Evolutionary conservation across 306 rosid species (phyloP), one percentile per base, ranked within the genome.

Genomic region (Quercus rubra): DNA sequence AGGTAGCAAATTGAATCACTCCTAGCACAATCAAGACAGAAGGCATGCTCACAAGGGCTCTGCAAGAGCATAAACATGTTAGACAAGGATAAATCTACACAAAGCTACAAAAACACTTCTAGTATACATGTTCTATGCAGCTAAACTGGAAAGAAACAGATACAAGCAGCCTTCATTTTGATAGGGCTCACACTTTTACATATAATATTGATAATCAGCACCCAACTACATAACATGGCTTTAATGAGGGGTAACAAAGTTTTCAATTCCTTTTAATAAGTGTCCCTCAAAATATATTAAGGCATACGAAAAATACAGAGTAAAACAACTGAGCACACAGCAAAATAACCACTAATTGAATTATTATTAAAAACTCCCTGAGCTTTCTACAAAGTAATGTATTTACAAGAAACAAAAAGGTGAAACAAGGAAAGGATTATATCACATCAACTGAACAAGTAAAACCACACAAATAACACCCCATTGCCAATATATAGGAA

Each of bases 31-130:
- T 96, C 98, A 51, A 96, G 88, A 77, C 99, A 96, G 86, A 90
- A 96, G 68, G 94, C 96, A 82, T 96, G 99, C 78, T 96, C 99
- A 77, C 99, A 96, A 74, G 99, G 98, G 83, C 92, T 91, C 99
- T 96, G 94, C 94, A 91, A 89, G 78, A 80, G 56, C 72, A 77
- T 31, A 79, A 83, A 38, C 77, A 15, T 18, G 54, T 85, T 54
- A 85, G 70, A 74, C 41, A 33, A 69, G 49, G 38, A 81, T 4
- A 75, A 71, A 21, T 71, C 30, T 68, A 72, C 75, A 71, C 52
- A 41, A 56, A 76, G 68, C 55, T 59, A 74, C 58, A 21, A 13
- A 81, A 80, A 56, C 38, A 43, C 56, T 78, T 82, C 73, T 30
- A 20, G 74, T 57, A 78, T 51, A 23, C 31, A 71, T 51, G 25